A percentile compares a stretch with the other conserved stretches of the same genome.
These are phyloP conservation scores for Aphelidium insulamus DNA, from an alignment of 371 early-diverging fungal species.

Conservation along the genomic window DNA sequence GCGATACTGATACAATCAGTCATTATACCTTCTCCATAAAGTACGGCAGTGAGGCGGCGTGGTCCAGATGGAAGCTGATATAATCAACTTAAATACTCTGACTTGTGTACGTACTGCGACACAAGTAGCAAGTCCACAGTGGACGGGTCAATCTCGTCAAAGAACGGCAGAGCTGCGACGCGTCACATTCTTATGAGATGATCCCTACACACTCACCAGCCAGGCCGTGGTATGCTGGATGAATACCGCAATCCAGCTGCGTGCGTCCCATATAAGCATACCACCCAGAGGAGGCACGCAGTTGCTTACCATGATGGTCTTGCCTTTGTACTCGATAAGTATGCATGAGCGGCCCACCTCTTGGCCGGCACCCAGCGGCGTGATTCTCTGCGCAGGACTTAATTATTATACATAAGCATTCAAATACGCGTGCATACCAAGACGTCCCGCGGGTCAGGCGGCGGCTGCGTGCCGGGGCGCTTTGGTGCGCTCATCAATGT, in stretches of 20 bases:
- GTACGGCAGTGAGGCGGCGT: constrained; percentile 98
- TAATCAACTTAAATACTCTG: constrained; percentile 2
- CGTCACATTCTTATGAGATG: too few species aligned
- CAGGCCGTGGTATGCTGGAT: constrained; percentile 94
- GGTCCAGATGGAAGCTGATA: constrained; percentile 97
- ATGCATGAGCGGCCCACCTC: constrained; percentile 99
- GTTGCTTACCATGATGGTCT: constrained; percentile 65
- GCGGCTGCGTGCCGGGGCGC: too few species aligned
- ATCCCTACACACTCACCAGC: too few species aligned
- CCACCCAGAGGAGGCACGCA: constrained; percentile 4
- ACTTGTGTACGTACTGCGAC: constrained; percentile 48
- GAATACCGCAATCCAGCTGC: constrained; percentile 96
- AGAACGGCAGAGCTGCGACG: constrained; percentile 93
- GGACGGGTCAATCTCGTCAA: constrained; percentile 90
- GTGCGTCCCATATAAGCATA: constrained; percentile 1
- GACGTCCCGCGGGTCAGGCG: too few species aligned
- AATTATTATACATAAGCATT: too few species aligned
- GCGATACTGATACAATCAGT: too few species aligned
- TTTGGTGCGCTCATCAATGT: too few species aligned
- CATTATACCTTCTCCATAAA: constrained; percentile 73
- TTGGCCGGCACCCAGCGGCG: constrained; percentile 95
- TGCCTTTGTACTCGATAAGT: constrained; percentile 84
- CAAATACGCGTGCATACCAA: too few species aligned
- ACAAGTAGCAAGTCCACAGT: constrained; percentile 86
- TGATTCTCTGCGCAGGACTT: too few species aligned